A percentile compares a stretch with the other conserved stretches of the same genome.
phyloP scores from a whole-genome alignment of 2,329 filamentous ascomycete species.

The Onygenales sp. region DNA sequence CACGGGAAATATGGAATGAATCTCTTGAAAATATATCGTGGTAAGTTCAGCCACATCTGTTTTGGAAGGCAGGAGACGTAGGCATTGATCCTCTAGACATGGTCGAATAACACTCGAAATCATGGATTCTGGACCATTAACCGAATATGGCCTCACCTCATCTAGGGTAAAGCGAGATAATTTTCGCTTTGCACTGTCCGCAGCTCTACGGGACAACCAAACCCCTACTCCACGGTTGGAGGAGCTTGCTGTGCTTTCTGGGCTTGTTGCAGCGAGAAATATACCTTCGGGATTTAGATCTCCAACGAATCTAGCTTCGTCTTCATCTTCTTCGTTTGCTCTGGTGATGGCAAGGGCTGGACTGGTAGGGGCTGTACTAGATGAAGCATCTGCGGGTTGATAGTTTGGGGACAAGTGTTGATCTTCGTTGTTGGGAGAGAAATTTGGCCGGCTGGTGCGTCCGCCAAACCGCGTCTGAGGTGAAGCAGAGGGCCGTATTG shows the following conservation, averaged over 20 bases:
- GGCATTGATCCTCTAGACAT: background rate
- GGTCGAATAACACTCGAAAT: background rate
- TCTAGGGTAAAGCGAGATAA: constrained; percentile 14
- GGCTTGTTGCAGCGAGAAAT: constrained; percentile 46
- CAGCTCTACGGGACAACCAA: constrained; percentile 35
- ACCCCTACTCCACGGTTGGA: constrained; percentile 48
- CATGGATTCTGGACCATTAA: background rate
- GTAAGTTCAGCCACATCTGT: constrained; percentile 39
- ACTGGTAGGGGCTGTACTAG: background rate
- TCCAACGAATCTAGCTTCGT: constrained; percentile 34
- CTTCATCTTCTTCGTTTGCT: background rate
- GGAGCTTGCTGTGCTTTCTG: constrained; percentile 30
- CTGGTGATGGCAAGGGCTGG: background rate
- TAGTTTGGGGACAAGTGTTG: background rate
- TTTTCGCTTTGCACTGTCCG: constrained; percentile 11
- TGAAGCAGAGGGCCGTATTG: background rate
- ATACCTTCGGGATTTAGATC: constrained; percentile 53
- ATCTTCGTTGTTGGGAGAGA: background rate
- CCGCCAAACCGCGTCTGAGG: background rate
- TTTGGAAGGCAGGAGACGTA: constrained; percentile 28
- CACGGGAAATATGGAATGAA: constrained; percentile 48
- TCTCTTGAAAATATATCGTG: constrained; percentile 41
- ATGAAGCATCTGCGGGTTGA: background rate
- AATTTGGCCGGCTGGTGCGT: background rate
- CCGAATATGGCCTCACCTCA: background rate